Percentiles rank a stretch among this genome's conserved stretches.
phyloP scores from a whole-genome alignment of 495 filamentous ascomycete genomes.

The Neurospora sp. region DNA sequence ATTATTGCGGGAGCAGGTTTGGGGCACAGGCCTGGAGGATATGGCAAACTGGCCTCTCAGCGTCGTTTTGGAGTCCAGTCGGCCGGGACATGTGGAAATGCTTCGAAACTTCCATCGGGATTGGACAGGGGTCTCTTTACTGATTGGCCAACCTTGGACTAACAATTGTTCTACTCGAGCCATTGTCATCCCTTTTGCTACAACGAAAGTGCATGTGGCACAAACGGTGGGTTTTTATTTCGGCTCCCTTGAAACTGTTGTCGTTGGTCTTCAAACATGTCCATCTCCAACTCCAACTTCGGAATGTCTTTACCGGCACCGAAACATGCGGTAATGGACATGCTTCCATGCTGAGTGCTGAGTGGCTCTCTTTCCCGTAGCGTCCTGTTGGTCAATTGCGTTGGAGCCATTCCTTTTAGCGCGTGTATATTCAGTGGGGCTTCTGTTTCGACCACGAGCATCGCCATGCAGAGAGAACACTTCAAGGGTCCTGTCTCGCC shows the following conservation, averaged over 20 bases:
- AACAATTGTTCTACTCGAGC: background rate
- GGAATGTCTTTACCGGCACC: background rate
- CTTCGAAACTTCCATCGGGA: slow-evolving; percentile 19
- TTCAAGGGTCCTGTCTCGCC: background rate
- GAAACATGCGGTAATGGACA: background rate
- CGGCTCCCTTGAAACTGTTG: background rate
- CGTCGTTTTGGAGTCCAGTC: background rate
- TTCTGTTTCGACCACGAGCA: background rate
- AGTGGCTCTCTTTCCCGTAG: background rate
- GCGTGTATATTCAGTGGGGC: background rate
- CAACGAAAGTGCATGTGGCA: background rate
- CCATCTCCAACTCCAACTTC: background rate
- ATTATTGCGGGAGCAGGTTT: slow-evolving; percentile 14
- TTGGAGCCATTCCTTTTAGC: background rate
- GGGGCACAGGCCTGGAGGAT: slow-evolving; percentile 4
- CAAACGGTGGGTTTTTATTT: background rate
- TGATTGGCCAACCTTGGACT: background rate
- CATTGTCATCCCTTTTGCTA: background rate
- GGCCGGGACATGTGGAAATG: slow-evolving; percentile 9
- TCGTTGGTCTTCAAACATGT: background rate
- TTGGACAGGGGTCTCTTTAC: background rate
- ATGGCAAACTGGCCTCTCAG: slow-evolving; percentile 10
- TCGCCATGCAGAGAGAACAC: background rate
- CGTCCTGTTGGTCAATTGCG: background rate
- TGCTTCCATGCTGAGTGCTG: background rate